A percentile compares a stretch with the other conserved stretches of the same genome.
Conservation (phyloP, 148 eudicot genomes). For the Rhododendron kiyosumense region DNA sequence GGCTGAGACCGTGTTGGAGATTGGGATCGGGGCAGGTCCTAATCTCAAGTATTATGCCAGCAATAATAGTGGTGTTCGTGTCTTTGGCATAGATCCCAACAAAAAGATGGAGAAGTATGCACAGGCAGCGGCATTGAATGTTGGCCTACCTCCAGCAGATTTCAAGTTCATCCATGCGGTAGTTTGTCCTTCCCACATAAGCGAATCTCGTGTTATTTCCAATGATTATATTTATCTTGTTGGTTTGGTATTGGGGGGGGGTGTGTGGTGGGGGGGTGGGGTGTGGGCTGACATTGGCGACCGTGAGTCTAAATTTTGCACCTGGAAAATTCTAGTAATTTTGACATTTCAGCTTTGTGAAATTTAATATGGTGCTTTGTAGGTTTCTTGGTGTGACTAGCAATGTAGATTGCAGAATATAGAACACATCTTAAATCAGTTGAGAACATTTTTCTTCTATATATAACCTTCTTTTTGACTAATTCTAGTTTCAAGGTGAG, state of each 20-base stretch:
- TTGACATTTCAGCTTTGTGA: background rate
- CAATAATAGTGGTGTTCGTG: slow-evolving; percentile 23
- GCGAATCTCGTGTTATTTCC: background rate
- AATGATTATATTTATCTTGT: background rate
- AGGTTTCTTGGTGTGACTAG: background rate
- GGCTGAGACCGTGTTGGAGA: slow-evolving; percentile 56
- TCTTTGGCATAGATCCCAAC: slow-evolving; percentile 73
- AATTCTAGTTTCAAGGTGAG: background rate
- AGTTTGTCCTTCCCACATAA: slow-evolving; percentile 12
- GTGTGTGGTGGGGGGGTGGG: too few species aligned
- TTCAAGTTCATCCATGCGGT: slow-evolving; percentile 70
- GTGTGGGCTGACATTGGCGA: background rate
- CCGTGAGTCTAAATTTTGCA: background rate
- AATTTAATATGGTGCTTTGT: background rate
- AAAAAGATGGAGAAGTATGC: slow-evolving; percentile 89
- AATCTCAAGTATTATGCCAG: slow-evolving; percentile 74
- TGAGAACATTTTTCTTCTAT: background rate
- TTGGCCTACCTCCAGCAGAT: slow-evolving; percentile 46
- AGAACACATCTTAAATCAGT: background rate
- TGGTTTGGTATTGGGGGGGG: too few species aligned
- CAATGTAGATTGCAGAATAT: background rate
- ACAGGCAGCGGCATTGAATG: slow-evolving; percentile 49
- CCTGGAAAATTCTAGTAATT: background rate
- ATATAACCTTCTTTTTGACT: background rate
- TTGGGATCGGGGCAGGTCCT: slow-evolving; percentile 89